Conservation (phyloP, 441 rosid genomes). For the Adansonia rubrostipa region DNA sequence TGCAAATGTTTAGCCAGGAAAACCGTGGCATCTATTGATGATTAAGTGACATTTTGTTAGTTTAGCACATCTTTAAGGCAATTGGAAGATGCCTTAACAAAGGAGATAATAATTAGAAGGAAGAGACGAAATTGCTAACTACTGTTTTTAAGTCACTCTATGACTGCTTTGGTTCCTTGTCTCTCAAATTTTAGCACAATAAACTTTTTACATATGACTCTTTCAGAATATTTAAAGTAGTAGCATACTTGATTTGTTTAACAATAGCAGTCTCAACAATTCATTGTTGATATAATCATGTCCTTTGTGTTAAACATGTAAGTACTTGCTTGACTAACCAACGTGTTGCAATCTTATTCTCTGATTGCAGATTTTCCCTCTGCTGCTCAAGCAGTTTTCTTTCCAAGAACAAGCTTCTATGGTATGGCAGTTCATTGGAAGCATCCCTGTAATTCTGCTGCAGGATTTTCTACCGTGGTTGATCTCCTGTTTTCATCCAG, state of each 20-base stretch:
- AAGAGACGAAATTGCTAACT: not conserved
- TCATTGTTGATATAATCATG: not conserved
- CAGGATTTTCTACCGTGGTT: slow-evolving; percentile 72
- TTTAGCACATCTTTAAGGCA: slow-evolving; percentile 10
- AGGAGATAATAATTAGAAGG: not conserved
- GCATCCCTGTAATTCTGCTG: slow-evolving; percentile 65
- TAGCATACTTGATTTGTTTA: not conserved
- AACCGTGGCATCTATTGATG: slow-evolving; percentile 10
- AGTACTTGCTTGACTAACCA: slow-evolving; percentile 5
- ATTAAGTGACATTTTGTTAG: not conserved
- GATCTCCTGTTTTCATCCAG: slow-evolving; percentile 52
- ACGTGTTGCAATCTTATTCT: slow-evolving; percentile 21
- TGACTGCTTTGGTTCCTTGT: not conserved
- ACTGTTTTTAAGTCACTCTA: not conserved
- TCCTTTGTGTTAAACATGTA: slow-evolving; percentile 13
- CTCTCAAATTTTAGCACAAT: slow-evolving; percentile 19
- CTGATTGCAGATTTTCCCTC: slow-evolving; percentile 64
- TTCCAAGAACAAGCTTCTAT: slow-evolving; percentile 62
- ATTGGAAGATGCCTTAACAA: not conserved
- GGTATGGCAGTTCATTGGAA: slow-evolving; percentile 66
- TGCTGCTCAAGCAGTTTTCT: slow-evolving; percentile 60
- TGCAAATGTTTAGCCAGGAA: slow-evolving; percentile 1
- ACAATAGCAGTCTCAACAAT: not conserved
- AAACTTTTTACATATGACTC: not conserved
- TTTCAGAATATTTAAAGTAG: slow-evolving; percentile 16